Evolutionary conservation across 2,329 filamentous ascomycete species (phyloP).

Genomic region (Sporothrix inflata): DNA sequence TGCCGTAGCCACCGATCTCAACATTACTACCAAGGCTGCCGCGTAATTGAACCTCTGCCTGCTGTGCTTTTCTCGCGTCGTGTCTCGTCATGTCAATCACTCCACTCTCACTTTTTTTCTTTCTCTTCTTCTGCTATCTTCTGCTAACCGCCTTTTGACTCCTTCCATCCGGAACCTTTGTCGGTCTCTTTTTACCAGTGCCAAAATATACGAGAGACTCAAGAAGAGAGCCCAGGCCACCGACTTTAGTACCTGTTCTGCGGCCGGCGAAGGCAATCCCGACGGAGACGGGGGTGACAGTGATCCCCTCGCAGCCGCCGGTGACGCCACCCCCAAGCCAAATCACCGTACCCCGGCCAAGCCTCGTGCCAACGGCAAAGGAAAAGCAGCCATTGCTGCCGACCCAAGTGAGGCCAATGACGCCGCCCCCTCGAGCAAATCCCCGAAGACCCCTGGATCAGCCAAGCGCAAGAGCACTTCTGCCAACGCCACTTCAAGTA

Average conservation of each 20-base stretch:
- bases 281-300: neutral
- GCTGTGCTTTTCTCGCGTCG: neutral
- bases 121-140: neutral
- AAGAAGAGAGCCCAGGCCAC: conserved; percentile 33
- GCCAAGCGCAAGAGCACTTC: conserved; percentile 38
- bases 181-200: conserved; percentile 47
- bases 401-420: neutral
- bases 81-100: neutral
- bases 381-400: neutral
- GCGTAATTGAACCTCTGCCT: conserved; percentile 55
- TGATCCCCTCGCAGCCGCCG: neutral
- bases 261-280: neutral
- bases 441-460: conserved; percentile 32
- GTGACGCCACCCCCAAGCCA: neutral
- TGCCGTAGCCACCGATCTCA: conserved; percentile 65
- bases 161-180: neutral
- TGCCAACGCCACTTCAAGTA: neutral
- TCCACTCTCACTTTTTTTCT: neutral
- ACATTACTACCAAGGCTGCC: conserved; percentile 66
- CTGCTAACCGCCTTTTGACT: neutral
- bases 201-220: conserved; percentile 70
- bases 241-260: neutral
- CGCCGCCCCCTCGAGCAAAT: neutral
- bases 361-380: conserved; percentile 6
- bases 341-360: conserved; percentile 10